A percentile compares a stretch with the other conserved stretches of the same genome.
Evolutionary conservation across 2,329 filamentous ascomycete species (phyloP).

Genomic region (Coniella vitis): DNA sequence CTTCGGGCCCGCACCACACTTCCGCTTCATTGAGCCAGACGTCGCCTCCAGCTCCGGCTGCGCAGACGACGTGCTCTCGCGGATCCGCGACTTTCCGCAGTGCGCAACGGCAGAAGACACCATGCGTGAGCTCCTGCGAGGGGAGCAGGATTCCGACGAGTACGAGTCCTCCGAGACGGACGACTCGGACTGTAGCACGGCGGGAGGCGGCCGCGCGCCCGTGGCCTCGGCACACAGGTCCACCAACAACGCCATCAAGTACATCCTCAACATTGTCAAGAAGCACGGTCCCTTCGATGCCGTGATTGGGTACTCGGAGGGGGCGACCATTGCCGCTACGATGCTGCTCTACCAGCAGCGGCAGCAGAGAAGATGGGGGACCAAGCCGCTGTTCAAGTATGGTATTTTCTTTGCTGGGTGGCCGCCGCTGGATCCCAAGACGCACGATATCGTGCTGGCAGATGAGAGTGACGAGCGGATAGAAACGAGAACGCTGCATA

Average conservation of each 20-base stretch:
- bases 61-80: conserved; percentile 26
- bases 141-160: not conserved
- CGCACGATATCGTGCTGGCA: conserved; percentile 37
- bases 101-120: conserved; percentile 28
- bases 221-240: conserved; percentile 27
- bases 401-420: conserved; percentile 48
- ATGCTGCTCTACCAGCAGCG: conserved; percentile 44
- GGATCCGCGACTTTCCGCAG: conserved; percentile 18
- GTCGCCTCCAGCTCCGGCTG: conserved; percentile 35
- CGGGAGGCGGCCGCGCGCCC: too few relatives aligned
- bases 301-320: conserved; percentile 55
- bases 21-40: conserved; percentile 47
- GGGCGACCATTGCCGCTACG: conserved; percentile 48
- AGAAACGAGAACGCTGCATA: conserved; percentile 45
- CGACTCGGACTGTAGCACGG: not conserved
- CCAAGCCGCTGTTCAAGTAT: conserved; percentile 34
- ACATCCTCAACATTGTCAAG: conserved; percentile 21
- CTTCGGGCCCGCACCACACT: conserved; percentile 49
- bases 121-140: conserved; percentile 13
- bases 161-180: not conserved
- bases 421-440: conserved; percentile 41
- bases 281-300: conserved; percentile 35
- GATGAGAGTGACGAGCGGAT: conserved; percentile 44
- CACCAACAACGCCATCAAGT: conserved; percentile 35
- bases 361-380: conserved; percentile 22